Evolutionary conservation across 345 rosid genomes (phyloP), one percentile per base, ranked within the genome.

Genomic region (Noccaea caerulescens): DNA sequence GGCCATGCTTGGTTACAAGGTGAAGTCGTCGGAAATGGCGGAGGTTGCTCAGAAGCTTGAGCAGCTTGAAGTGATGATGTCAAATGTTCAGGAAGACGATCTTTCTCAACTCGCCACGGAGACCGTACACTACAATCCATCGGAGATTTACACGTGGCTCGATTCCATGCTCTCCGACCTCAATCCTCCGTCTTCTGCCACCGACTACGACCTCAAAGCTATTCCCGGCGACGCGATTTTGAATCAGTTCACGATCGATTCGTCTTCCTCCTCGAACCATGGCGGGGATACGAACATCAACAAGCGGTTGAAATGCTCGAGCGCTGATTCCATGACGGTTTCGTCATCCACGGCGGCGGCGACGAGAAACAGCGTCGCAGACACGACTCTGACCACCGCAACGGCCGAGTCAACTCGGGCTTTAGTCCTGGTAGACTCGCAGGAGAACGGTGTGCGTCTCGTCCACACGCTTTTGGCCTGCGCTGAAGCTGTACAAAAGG

Each of bases 31-130:
- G 0, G 94, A 90, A 71, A 90, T 90, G 97, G 90, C 82, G 0
- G 94, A 86, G 1, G 97, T 90, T 4, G 97, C 94, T 12, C 87
- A 78, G 8, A 90, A 88, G 77, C 85, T 90, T 3, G 97, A 86
- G 46, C 89, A 82, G 78, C 86, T 90, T 8, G 97, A 90, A 55
- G 82, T 82, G 13, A 88, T 78, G 32, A 85, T 90, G 88, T 78
- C 88, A 9, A 70, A 62, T 57, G 82, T 69, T 44, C 87, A 75
- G 37, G 91, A 86, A 18, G 93, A 90, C 61, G 85, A 84, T 44
- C 68, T 88, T 13, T 79, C 91, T 1, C 81, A 79, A 8, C 84
- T 92, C 42, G 56, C 77, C 5, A 72, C 84, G 0, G 96, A 86
- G 6, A 83, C 96, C 3, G 83, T 84, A 9, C 93, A 89, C 71